Conservation (phyloP, 208 protist species). For the Entamoeba invadens region DNA sequence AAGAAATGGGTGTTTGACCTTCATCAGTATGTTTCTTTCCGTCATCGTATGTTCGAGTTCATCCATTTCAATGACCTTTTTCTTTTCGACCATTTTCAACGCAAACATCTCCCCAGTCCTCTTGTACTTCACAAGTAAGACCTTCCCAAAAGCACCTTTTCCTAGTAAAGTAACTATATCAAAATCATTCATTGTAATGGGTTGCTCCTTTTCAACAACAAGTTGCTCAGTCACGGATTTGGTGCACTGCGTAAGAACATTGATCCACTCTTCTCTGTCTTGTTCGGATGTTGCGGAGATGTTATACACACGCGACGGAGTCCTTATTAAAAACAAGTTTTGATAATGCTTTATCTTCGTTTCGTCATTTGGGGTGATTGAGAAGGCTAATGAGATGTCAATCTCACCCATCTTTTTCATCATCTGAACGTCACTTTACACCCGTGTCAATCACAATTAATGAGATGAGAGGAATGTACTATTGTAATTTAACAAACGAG, state of each 20-base stretch:
- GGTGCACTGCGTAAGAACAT: neutral
- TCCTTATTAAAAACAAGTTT: neutral
- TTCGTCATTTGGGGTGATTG: neutral
- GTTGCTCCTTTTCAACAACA: neutral
- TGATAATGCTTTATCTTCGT: neutral
- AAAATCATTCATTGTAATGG: neutral
- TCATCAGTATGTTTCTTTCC: conserved; percentile 32
- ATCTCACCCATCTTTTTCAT: neutral
- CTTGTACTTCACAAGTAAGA: conserved; percentile 47
- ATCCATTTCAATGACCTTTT: conserved; percentile 35
- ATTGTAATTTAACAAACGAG: neutral
- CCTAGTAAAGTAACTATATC: neutral
- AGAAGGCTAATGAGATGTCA: neutral
- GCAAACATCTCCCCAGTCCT: conserved; percentile 43
- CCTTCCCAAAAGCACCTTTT: conserved; percentile 20
- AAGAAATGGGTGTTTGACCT: conserved; percentile 42
- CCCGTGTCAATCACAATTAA: too few relatives aligned
- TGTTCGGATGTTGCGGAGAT: neutral
- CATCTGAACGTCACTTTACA: too few relatives aligned
- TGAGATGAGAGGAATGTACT: too few relatives aligned
- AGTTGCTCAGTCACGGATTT: neutral
- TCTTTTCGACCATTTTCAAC: conserved; percentile 53
- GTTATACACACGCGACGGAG: neutral
- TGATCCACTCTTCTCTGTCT: neutral
- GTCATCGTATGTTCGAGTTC: conserved; percentile 37